Conservation (phyloP, 495 filamentous ascomycete species). For the Daldinia caldariorum region DNA sequence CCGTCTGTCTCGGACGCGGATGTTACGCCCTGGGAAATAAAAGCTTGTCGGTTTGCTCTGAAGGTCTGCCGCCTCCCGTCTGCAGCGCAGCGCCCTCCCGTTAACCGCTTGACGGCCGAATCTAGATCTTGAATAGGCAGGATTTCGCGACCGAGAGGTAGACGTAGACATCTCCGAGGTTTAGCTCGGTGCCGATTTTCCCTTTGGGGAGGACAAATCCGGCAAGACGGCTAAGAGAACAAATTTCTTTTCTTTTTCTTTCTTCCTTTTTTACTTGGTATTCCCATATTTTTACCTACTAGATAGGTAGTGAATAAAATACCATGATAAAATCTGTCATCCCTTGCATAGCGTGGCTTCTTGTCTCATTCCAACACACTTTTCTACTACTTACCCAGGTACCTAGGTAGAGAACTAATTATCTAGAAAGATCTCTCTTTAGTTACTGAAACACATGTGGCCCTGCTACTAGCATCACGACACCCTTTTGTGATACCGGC, state of each 20-base stretch:
- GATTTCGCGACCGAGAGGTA: conserved; percentile 40
- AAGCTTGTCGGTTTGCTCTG: conserved; percentile 33
- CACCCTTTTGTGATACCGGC: conserved; percentile 15
- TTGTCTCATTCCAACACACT: conserved; percentile 27
- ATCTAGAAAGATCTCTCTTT: conserved; percentile 3
- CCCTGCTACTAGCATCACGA: background rate
- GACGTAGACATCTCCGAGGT: background rate
- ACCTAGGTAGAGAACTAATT: conserved; percentile 7
- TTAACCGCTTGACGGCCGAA: conserved; percentile 45
- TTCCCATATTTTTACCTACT: background rate
- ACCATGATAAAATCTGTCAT: conserved; percentile 11
- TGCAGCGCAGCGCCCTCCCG: conserved; percentile 14
- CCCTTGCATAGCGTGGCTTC: conserved; percentile 16
- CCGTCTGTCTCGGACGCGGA: conserved; percentile 43
- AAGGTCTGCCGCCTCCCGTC: conserved; percentile 41
- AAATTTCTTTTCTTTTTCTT: background rate
- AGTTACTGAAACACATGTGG: conserved; percentile 31
- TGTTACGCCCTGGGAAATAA: conserved; percentile 25
- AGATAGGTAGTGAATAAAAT: conserved; percentile 2
- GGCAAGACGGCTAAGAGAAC: background rate
- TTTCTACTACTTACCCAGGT: conserved; percentile 2
- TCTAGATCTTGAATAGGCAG: conserved; percentile 46
- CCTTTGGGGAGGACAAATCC: conserved; percentile 5
- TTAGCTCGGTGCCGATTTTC: conserved; percentile 16
- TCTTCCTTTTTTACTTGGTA: background rate